Percentiles rank a stretch among this genome's conserved stretches.
Evolutionary conservation across 2,329 filamentous ascomycete genomes (phyloP).

Genomic region (Dothistroma septosporum): DNA sequence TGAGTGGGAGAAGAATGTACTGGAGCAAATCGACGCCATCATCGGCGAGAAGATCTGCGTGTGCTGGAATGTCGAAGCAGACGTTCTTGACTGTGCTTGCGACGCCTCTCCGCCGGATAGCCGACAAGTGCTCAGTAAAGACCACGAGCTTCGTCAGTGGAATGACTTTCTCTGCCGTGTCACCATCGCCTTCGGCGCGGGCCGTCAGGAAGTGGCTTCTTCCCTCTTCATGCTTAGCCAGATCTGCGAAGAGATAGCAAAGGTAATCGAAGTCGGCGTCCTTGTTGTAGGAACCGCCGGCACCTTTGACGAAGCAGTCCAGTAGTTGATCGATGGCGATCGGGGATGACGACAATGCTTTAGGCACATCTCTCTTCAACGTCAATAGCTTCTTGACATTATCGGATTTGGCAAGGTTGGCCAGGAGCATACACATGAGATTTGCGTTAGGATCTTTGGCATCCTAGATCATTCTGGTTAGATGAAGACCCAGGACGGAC

Average conservation of each 20-base stretch:
- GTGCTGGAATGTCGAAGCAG: constrained; percentile 73
- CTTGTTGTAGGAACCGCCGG: constrained; percentile 76
- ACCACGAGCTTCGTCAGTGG: constrained; percentile 89
- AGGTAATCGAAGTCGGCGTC: constrained; percentile 87
- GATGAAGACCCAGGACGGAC: too few relatives aligned
- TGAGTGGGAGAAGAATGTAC: constrained; percentile 83
- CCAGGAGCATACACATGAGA: constrained; percentile 82
- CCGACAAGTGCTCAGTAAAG: constrained; percentile 85
- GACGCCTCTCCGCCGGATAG: constrained; percentile 86
- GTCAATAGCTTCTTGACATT: constrained; percentile 64
- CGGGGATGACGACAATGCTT: constrained; percentile 66
- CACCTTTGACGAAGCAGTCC: constrained; percentile 93
- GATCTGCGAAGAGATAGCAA: constrained; percentile 87
- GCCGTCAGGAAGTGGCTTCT: constrained; percentile 51
- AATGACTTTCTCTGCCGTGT: constrained; percentile 72
- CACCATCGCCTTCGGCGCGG: constrained; percentile 33
- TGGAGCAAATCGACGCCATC: constrained; percentile 77
- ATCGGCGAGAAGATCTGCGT: constrained; percentile 58
- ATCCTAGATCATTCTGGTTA: too few relatives aligned
- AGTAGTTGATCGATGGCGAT: constrained; percentile 83
- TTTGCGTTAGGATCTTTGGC: constrained; percentile 77
- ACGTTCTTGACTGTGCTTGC: constrained; percentile 93
- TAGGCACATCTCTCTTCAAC: constrained; percentile 64
- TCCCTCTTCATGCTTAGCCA: constrained; percentile 70
- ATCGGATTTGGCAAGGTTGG: constrained; percentile 83